A percentile compares a stretch with the other conserved stretches of the same genome.
Evolutionary conservation across 208 protist species (phyloP).

Genomic region (Leishmania turanica): DNA sequence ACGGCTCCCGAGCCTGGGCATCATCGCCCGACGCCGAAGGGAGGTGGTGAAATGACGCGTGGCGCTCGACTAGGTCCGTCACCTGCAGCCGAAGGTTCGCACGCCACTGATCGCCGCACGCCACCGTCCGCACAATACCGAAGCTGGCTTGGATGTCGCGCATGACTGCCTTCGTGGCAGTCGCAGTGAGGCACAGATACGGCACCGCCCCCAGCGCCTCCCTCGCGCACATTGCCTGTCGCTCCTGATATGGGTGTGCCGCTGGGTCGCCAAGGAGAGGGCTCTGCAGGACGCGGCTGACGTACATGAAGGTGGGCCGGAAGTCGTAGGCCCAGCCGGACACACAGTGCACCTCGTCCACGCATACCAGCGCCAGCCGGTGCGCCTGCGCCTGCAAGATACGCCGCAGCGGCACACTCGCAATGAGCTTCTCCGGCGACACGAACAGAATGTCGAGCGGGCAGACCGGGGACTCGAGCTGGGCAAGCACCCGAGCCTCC

Average conservation of each 20-base stretch:
- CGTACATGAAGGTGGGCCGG: constrained; percentile 82
- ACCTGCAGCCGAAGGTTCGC: constrained; percentile 68
- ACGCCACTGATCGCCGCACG: constrained; percentile 45
- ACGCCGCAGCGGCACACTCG: constrained; percentile 45
- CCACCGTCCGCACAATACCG: constrained; percentile 56
- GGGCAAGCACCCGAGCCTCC: constrained; percentile 43
- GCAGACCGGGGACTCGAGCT: constrained; percentile 44
- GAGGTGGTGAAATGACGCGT: constrained; percentile 15
- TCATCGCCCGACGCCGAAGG: neutral
- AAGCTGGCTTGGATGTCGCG: constrained; percentile 77
- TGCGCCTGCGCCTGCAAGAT: constrained; percentile 42
- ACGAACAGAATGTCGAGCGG: constrained; percentile 86
- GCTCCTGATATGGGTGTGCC: neutral
- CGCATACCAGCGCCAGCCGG: constrained; percentile 82
- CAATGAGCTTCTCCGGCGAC: constrained; percentile 81
- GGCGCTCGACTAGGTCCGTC: constrained; percentile 36
- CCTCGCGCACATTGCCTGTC: neutral
- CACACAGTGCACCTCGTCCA: constrained; percentile 98
- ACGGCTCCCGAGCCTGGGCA: constrained; percentile 24
- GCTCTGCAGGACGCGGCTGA: constrained; percentile 57
- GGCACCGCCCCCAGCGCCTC: constrained; percentile 20
- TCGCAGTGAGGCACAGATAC: constrained; percentile 90
- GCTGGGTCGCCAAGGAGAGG: constrained; percentile 18
- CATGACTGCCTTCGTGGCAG: constrained; percentile 73
- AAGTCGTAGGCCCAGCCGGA: constrained; percentile 98